Conservation (phyloP, 163 green algal genomes). For the Prototheca wickerhamii region DNA sequence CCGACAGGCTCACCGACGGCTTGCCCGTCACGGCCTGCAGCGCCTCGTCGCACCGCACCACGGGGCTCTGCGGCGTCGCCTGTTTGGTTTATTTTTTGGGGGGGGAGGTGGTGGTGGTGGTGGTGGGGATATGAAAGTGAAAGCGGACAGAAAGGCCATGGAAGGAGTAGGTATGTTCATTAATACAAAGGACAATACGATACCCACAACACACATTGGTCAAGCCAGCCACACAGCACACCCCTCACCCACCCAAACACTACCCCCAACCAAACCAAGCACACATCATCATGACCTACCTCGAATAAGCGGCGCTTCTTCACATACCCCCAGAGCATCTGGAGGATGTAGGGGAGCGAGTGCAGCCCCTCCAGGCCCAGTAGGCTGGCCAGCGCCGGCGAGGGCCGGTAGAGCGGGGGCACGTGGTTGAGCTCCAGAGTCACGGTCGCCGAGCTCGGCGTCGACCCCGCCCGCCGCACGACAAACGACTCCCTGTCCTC, state of each 20-base stretch:
- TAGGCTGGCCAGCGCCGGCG: slow-evolving; percentile 5
- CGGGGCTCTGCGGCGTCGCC: not conserved
- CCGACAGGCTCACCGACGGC: not conserved
- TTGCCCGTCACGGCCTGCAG: slow-evolving; percentile 8
- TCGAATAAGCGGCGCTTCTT: slow-evolving; percentile 20
- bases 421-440: slow-evolving; percentile 28
- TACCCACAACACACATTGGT: not conserved
- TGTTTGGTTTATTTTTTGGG: too few relatives aligned
- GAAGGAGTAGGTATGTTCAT: too few relatives aligned
- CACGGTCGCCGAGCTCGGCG: slow-evolving; percentile 1
- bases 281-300: slow-evolving; percentile 3
- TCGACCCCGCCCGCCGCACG: slow-evolving; percentile 10
- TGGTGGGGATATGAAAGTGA: not conserved
- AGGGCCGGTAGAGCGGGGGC: slow-evolving; percentile 18
- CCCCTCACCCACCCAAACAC: not conserved
- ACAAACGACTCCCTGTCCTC: slow-evolving; percentile 19
- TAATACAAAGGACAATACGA: not conserved
- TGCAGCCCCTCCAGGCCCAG: slow-evolving; percentile 20
- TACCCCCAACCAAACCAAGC: not conserved
- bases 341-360: slow-evolving; percentile 17
- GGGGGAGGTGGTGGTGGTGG: not conserved
- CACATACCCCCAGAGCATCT: slow-evolving; percentile 26
- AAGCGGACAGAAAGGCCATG: too few relatives aligned
- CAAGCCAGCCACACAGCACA: not conserved
- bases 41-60: slow-evolving; percentile 17